Evolutionary conservation across 805 yeast species (phyloP), one percentile per base, ranked within the genome.

Genomic region (Saturnispora mendoncae): DNA sequence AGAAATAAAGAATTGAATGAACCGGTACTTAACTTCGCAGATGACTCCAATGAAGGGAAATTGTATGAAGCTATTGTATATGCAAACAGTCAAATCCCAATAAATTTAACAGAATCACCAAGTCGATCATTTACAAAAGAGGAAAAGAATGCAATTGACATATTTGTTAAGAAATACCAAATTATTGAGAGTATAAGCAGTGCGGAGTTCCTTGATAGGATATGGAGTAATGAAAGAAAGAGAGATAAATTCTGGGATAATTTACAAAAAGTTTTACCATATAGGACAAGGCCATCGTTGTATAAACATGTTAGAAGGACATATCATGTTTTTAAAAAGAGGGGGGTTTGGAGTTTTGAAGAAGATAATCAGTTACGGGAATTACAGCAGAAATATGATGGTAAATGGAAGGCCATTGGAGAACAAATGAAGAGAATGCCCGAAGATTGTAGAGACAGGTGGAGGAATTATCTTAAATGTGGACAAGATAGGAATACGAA

Each of bases 401-500:
- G 92, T 14, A 86, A 83, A 55, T 90, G 97, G 97, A 85, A 85
- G 51, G 67, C 69, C 31, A 84, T 90, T 46, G 97, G 97, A 6
- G 71, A 71, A 40, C 65, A 67, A 6, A 68, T 90, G 75, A 85
- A 84, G 12, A 69, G 97, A 53, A 90, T 90, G 97, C 97, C 97
- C 0, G 97, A 90, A 56, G 97, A 90, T 62, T 88, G 97, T 60
- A 72, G 97, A 51, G 97, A 90, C 59, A 71, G 97, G 52, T 90
- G 95, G 95, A 71, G 97, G 60, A 90, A 90, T 58, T 90, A 88
- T 57, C 83, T 88, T 47, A 88, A 88, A 60, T 90, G 97, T 65
- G 97, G 97, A 19, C 68, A 68, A 14, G 74, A 74, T 41, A 69
- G 97, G 48, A 76, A 78, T 7, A 71, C 74, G 38, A 83, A 84